These are phyloP conservation scores for Xylaria cubensis DNA, from an alignment of 495 filamentous ascomycete species.

Conservation along the genomic window DNA sequence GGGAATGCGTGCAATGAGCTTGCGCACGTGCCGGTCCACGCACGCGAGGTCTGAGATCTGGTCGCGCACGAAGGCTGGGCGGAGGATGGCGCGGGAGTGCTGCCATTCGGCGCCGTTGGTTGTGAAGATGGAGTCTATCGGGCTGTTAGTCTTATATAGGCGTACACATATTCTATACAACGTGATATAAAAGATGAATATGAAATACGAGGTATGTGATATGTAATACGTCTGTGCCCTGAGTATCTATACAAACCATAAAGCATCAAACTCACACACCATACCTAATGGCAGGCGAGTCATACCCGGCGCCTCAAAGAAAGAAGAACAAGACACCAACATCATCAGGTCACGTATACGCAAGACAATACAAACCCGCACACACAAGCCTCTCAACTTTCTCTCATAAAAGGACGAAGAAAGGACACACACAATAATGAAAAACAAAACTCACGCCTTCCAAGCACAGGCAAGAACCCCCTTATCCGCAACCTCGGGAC, in stretches of 20 bases:
- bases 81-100: conserved; percentile 52
- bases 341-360: background rate
- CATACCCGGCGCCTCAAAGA: background rate
- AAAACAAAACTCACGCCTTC: conserved; percentile 29
- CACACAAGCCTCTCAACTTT: background rate
- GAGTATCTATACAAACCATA: background rate
- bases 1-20: conserved; percentile 55
- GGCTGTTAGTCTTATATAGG: background rate
- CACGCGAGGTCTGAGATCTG: conserved; percentile 59
- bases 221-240: background rate
- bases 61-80: conserved; percentile 56
- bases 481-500: conserved; percentile 43
- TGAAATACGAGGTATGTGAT: background rate
- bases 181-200: background rate
- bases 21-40: conserved; percentile 63
- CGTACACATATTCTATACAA: background rate
- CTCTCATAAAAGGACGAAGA: too few relatives aligned
- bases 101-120: conserved; percentile 72
- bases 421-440: background rate
- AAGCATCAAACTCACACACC: background rate
- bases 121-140: conserved; percentile 65
- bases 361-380: background rate
- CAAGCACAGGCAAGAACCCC: conserved; percentile 44
- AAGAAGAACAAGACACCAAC: background rate
- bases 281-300: background rate